Evolutionary conservation across 208 protist genomes (phyloP), one percentile per base, ranked within the genome.

Genomic region (Crithidia thermophila): DNA sequence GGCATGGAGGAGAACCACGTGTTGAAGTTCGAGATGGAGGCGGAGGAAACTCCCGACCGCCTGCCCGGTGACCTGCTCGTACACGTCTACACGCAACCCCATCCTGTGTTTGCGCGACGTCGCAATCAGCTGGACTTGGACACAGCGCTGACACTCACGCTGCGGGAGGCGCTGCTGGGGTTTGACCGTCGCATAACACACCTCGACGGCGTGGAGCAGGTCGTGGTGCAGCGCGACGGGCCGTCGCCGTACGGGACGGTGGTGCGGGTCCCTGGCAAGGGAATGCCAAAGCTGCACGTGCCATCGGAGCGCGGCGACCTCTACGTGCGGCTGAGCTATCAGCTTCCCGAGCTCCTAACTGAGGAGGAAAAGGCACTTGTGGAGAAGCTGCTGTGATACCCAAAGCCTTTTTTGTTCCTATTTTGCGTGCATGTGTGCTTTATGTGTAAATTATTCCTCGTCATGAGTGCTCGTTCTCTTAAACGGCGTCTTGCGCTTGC

Each of bases 201-300:
- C 81, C 66, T 98, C 7, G 97, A 98, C 47, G 91, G 86, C 7
- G 71, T 67, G 11, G 71, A 81, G 56, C 68, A 91, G 42, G 65
- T 83, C 13, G 18, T 84, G 2, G 78, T 93, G 52, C 25, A 31
- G 31, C 56, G 55, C 2, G 52, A 37, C 0, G 67, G 43, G 13
- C 55, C 93, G 21, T 94, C 90, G 18, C 82, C 75, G 37, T 86
- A 86, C 37, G 86, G 81, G n/a, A 79, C 78, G 18, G 87, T 93
- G 51, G 13, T 97, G 37, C 80, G 73, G 27, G 18, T 97, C 1
- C 23, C 33, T 9, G 93, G 94, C 14, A 91, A 97, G 72, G 97
- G 97, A n/a, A 98, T 98, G 92, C 95, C 97, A 10, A 72, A 83
- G 45, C 81, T 95, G 45, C 60, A 94, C 59, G 75, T 92, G 30